These are phyloP conservation scores for Pichia scutulata DNA, from an alignment of 805 yeast species.

Conservation along the genomic window DNA sequence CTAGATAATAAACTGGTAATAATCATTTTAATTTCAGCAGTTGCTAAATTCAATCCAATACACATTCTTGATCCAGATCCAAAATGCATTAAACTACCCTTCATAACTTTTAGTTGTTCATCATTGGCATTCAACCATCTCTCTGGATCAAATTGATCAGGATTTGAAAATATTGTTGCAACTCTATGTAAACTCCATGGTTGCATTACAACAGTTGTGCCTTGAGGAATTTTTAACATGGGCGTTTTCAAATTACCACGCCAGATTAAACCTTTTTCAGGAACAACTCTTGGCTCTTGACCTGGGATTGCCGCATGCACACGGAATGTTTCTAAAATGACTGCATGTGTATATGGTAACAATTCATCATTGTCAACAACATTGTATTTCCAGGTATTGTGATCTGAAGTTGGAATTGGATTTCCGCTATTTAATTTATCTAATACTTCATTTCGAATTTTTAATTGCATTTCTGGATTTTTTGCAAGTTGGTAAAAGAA, in stretches of 20 bases:
- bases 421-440: constrained; percentile 17
- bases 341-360: constrained; percentile 52
- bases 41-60: constrained; percentile 61
- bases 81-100: constrained; percentile 54
- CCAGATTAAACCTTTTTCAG: constrained; percentile 24
- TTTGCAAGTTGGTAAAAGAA: constrained; percentile 51
- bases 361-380: constrained; percentile 34
- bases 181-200: constrained; percentile 60
- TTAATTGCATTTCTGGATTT: constrained; percentile 38
- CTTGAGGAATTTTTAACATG: constrained; percentile 36
- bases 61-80: constrained; percentile 74
- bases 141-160: constrained; percentile 40
- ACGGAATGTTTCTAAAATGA: constrained; percentile 53
- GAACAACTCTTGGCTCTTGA: constrained; percentile 54
- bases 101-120: constrained; percentile 37
- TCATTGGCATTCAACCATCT: constrained; percentile 47
- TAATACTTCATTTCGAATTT: constrained; percentile 37
- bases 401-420: constrained; percentile 16
- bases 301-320: constrained; percentile 70
- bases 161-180: constrained; percentile 40
- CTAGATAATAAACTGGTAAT: constrained; percentile 48
- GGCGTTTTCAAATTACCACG: constrained; percentile 22
- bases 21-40: constrained; percentile 55
- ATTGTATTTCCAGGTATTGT: constrained; percentile 26
- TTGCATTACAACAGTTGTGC: constrained; percentile 53